Conservation (phyloP, 2,329 filamentous ascomycete genomes). For the Allantophomopsis lycopodina region DNA sequence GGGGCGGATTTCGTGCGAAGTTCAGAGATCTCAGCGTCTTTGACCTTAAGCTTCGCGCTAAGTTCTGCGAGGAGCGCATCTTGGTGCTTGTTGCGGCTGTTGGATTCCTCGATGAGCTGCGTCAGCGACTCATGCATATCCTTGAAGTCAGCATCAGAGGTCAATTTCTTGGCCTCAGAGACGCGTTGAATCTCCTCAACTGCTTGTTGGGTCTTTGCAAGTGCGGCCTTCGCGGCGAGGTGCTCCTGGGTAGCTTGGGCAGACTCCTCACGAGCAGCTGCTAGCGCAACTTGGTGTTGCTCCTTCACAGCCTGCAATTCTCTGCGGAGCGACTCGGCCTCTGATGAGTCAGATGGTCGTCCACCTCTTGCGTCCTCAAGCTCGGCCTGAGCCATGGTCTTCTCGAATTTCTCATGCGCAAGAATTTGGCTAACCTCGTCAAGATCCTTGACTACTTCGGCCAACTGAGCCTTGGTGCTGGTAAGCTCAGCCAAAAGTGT, state of each 20-base stretch:
- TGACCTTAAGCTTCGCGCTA: constrained; percentile 23
- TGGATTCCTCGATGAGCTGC: constrained; percentile 42
- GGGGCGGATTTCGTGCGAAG: constrained; percentile 2
- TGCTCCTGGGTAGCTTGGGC: constrained; percentile 25
- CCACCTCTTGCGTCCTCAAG: constrained; percentile 38
- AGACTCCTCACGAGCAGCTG: constrained; percentile 18
- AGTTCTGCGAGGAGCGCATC: constrained; percentile 18
- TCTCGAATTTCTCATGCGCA: constrained; percentile 28
- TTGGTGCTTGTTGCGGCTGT: constrained; percentile 5
- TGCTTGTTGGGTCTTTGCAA: constrained; percentile 25
- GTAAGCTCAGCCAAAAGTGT: constrained; percentile 30
- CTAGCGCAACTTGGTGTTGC: constrained; percentile 28
- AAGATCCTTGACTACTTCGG: constrained; percentile 11
- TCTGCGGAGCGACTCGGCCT: constrained; percentile 33
- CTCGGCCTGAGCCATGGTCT: constrained; percentile 22
- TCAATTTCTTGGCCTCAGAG: constrained; percentile 10
- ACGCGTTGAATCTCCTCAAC: constrained; percentile 1
- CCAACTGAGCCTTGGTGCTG: constrained; percentile 24
- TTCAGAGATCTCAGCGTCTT: constrained; percentile 46
- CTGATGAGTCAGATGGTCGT: constrained; percentile 34
- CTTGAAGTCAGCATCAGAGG: constrained; percentile 38
- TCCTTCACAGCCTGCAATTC: constrained; percentile 35
- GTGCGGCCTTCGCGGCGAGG: constrained; percentile 14
- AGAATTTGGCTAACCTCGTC: constrained; percentile 14
- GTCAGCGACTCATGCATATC: constrained; percentile 51